These are phyloP conservation scores for Aspergillus sp. DNA, from an alignment of 2,329 filamentous ascomycete genomes.

Conservation along the genomic window DNA sequence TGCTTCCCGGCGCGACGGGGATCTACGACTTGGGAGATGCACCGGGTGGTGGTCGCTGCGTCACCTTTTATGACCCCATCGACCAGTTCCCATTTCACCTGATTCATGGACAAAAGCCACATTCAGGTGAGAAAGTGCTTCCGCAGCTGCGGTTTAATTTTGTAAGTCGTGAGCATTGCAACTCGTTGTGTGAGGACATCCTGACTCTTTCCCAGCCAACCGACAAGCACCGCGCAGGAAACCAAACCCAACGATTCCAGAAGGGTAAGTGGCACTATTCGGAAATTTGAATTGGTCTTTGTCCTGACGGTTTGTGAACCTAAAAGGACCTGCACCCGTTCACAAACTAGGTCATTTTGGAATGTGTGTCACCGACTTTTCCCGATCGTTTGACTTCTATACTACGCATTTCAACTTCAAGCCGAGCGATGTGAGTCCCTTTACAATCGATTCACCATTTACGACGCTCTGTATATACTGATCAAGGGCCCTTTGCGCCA, in stretches of 20 bases:
- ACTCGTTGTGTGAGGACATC: neutral
- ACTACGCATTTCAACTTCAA: slow-evolving; percentile 10
- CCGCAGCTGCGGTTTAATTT: slow-evolving; percentile 15
- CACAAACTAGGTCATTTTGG: slow-evolving; percentile 22
- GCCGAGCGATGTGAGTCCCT: slow-evolving; percentile 7
- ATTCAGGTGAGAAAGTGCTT: slow-evolving; percentile 7
- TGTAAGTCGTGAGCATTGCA: slow-evolving; percentile 5
- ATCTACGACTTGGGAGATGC: neutral
- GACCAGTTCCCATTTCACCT: slow-evolving; percentile 35
- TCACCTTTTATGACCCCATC: slow-evolving; percentile 35
- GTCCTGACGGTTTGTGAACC: neutral
- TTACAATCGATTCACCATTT: neutral
- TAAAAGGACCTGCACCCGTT: slow-evolving; percentile 15
- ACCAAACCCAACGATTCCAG: slow-evolving; percentile 14
- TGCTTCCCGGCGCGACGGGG: neutral
- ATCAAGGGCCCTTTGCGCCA: neutral
- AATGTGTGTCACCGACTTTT: slow-evolving; percentile 11
- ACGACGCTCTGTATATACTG: neutral
- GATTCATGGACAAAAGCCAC: slow-evolving; percentile 29
- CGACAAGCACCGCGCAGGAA: slow-evolving; percentile 14
- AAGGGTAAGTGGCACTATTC: slow-evolving; percentile 1
- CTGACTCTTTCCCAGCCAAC: slow-evolving; percentile 5
- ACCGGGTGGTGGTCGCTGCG: slow-evolving; percentile 33
- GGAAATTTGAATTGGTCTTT: neutral
- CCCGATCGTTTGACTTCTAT: slow-evolving; percentile 7